Base-by-base conservation (phyloP, 1,284 basidiomycete species). In the Thecaphora thlaspeos region DNA sequence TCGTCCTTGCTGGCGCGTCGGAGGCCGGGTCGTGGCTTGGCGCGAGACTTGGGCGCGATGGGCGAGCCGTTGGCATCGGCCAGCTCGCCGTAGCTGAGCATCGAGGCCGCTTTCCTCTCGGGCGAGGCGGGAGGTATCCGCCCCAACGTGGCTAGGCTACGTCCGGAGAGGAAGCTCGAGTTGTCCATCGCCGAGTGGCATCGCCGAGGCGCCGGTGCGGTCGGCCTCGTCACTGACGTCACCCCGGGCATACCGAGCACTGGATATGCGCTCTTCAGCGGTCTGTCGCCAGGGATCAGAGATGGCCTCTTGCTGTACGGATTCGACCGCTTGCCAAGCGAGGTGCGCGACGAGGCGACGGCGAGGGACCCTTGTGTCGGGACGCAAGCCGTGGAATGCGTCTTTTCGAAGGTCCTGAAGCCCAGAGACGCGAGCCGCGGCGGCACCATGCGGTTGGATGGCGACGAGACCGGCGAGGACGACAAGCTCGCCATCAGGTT, bases 1-100 rank as follows among this genome's bases (percentile, higher is more conserved):
- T 73, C 71, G 48, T 73, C 71, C 43, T 73, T 67, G 60, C 69
- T 71, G 22, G 50, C 46, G 11, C 55, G 54, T 22, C 71, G 56
- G 14, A 56, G 54, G 46, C 26, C 48, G 23, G 64, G 64, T 4
- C 56, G 53, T 12, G 41, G 21, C 5, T 57, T 57, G 3, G 48
- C 19, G 1, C 58, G 55, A 43, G 61, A 45, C 15, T 30, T 48
- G 4, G 59, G 58, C 7, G 62, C 62, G 30, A 71, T 61, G 40
- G 68, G 68, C 5, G 68, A 71, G 32, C 68, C 68, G 28, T 61
- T 62, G 41, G 56, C 66, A 40, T 69, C 66, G 4, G 56, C 39
- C 34, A 64, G 39, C 36, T 64, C 53, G 45, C 43, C 30, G 43
- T 51, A 48, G n/a, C 55, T 41, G 14, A 52, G 48, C 3, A 49